Evolutionary conservation across 2,329 filamentous ascomycete genomes (phyloP), one percentile per base, ranked within the genome.

Genomic region (Dichotomopilus funicola): DNA sequence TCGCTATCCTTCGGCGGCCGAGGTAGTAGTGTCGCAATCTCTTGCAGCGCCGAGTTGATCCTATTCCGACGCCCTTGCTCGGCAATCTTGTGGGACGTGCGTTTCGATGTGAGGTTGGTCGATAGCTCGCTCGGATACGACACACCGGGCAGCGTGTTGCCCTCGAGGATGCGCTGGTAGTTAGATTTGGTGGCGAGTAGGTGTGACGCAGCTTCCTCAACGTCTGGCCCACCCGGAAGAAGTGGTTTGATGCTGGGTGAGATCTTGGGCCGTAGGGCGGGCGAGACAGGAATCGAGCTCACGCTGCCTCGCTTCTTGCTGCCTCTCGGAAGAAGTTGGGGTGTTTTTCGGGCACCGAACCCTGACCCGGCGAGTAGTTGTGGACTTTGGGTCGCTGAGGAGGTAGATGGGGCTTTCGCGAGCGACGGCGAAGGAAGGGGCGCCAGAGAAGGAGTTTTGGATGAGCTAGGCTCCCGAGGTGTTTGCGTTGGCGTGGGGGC

Each of bases 31-130:
- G 85, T 80, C 50, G 94, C 91, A 70, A 99, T 96, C 69, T 96
- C 88, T 64, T 92, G 89, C 27, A 99, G 76, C 0, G 94, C 94
- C 53, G 86, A 88, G 69, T 99, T 99, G 72, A 99, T 97, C 48
- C 94, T 84, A 68, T 99, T 97, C 57, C 94, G 80, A 48, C 94
- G 85, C 6, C 94, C 94, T 73, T 99, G 94, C 72, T 99, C 94
- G 13, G 94, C 94, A 62, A 99, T 89, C 72, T 99, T 99, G 75
- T 99, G 94, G 44, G 91, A 96, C 1, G 94, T 97, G 52, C 92
- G 87, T 75, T 99, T 99, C 3, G 91, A 96, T 0, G 91, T 96
- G 33, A 99, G 75, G 62, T 96, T 96, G 27, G 91, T 95, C 6
- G 91, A 95, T 43, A 99, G 78, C 51, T 91, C 89, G 63, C 88